Evolutionary conservation across 2,329 filamentous ascomycete species (phyloP), one percentile per base, ranked within the genome.

Genomic region (Stagonosporopsis chrysanthemi): DNA sequence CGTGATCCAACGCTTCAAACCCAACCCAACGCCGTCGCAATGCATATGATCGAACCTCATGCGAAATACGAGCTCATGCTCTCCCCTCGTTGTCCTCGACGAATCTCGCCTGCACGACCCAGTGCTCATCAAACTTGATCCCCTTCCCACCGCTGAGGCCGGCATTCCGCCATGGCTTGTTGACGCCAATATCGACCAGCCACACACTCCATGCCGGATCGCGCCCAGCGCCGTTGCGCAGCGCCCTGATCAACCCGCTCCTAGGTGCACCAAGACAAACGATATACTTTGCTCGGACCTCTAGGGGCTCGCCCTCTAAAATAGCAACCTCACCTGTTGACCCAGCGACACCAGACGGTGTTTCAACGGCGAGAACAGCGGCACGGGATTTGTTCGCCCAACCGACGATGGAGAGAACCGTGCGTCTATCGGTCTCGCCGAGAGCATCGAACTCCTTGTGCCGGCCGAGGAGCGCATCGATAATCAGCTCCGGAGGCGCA

Each of bases 331-430:
- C 82, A 19, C 84, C 84, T 36, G 87, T 88, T 0, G 88, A 87
- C 2, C 91, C 91, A 62, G 94, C 92, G 46, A 97, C 87, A 5
- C 95, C 95, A 0, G 91, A 94, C 0, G 95, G 95, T 6, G 96
- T 87, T 72, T 97, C 94, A n/a, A 99, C 86, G 0, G 92, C 90
- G 19, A 99, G 80, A 3, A 95, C 89, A 56, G 89, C 88, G 0
- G 92, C 88, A 63, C 92, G 90, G 72, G 89, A 91, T 62, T 92
- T 89, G 72, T 97, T 98, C 2, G 92, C 90, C 92, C 93, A 98
- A 61, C 92, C 90, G 69, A 97, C 95, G 70, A 97, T 86, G 71
- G 96, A 90, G 70, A 96, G 93, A 0, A 92, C 91, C 0, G 89
- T 90, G 3, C 89, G 88, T 73, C 96, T 91, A 64, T 96, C 90